Percentiles rank a stretch among this genome's conserved stretches.
phyloP scores from a whole-genome alignment of 306 rosid genomes.

The Cucumis cinereus region DNA sequence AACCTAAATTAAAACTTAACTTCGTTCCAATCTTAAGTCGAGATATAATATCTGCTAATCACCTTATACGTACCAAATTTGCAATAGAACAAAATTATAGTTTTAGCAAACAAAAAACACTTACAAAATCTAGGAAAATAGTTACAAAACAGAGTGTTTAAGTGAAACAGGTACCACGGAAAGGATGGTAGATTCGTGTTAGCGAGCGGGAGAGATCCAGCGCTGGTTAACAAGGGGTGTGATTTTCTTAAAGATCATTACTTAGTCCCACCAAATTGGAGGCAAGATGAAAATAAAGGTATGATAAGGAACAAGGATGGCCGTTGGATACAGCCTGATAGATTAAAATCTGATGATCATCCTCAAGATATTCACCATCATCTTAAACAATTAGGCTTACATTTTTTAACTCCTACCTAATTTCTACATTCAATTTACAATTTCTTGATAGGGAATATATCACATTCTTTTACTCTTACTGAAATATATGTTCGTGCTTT shows the following conservation, averaged over 20 bases:
- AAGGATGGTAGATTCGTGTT: constrained; percentile 57
- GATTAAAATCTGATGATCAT: constrained; percentile 49
- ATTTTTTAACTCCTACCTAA: not conserved
- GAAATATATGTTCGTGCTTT: too few relatives aligned
- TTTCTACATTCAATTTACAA: not conserved
- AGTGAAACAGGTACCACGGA: constrained; percentile 78
- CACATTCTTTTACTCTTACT: too few relatives aligned
- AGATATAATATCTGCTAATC: too few relatives aligned
- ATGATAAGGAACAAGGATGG: constrained; percentile 58
- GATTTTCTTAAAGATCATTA: constrained; percentile 72
- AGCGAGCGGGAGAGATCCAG: constrained; percentile 74
- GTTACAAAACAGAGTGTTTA: too few relatives aligned
- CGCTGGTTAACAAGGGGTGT: constrained; percentile 62
- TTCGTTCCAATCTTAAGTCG: too few relatives aligned
- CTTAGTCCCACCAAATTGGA: constrained; percentile 75
- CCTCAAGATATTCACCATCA: not conserved
- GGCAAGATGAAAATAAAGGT: constrained; percentile 78
- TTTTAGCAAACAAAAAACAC: too few relatives aligned
- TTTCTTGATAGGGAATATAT: not conserved
- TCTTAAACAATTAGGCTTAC: not conserved
- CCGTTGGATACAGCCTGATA: constrained; percentile 71
- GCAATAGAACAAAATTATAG: too few relatives aligned
- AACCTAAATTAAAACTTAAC: too few relatives aligned
- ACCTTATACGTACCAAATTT: too few relatives aligned
- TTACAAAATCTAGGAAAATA: too few relatives aligned